Base-by-base conservation (phyloP, 768 basidiomycete genomes). In the Phlebiopsis gigantea region DNA sequence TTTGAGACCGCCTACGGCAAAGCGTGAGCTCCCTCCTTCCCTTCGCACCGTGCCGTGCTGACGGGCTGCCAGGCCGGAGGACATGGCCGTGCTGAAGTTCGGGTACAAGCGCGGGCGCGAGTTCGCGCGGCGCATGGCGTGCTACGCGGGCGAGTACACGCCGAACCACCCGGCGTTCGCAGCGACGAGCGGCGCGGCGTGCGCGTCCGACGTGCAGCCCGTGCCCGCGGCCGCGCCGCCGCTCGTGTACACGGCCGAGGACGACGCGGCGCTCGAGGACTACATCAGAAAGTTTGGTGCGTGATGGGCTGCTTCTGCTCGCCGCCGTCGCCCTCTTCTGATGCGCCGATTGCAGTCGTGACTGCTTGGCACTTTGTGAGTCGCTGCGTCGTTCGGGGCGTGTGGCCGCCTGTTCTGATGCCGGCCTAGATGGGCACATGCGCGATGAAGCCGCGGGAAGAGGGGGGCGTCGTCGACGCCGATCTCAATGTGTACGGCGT, bases 401-500 rank as follows among this genome's bases (percentile, higher is more conserved):
- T n/a, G n/a, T n/a, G n/a, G n/a, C n/a, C n/a, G n/a, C n/a, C 22
- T 10, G 47, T 28, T 10, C 39, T 53, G 34, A 59, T 26, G 41
- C 19, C 56, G 24, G 25, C 1, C 3, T 55, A 85, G 83, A 71
- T 83, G 10, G 85, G 84, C 26, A 87, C 84, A 0, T 86, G 84
- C 56, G 78, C 83, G 1, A 87, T 87, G 85, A 85, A 86, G 66
- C 75, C 79, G 5, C 75, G 77, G 15, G 74, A 79, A n/a, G 57
- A 74, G 42, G 79, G 78, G 4, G 85, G 85, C 9, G 86, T 87
- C 2, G 81, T 88, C 10, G 82, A 88, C 63, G 53, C 76, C 28
- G 71, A 72, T 17, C 68, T 88, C 44, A 83, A 83, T 57, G 83
- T 88, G 10, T 85, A 87, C 57, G 84, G 83, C 0, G 73, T 81